Percentiles rank a stretch among this genome's conserved stretches.
Conservation (phyloP, 108 stramenopile genomes). For the Pseudonitzschia multiseries region DNA sequence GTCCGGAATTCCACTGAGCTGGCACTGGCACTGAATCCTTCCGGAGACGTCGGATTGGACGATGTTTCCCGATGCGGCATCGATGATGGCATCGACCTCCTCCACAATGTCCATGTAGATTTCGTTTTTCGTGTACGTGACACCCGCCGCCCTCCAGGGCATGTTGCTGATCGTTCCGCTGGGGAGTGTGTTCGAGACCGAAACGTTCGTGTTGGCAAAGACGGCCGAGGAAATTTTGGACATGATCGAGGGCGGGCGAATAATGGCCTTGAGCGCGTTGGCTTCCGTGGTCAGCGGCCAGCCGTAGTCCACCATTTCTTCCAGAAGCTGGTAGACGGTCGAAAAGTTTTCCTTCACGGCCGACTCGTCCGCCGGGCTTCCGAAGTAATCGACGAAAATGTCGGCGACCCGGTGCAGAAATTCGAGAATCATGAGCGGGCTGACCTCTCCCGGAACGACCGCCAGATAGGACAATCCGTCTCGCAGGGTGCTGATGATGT, state of each 20-base stretch:
- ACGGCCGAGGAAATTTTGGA: slow-evolving; percentile 57
- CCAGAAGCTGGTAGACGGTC: slow-evolving; percentile 95
- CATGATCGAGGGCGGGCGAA: slow-evolving; percentile 91
- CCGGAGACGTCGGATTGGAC: slow-evolving; percentile 92
- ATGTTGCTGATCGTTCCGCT: slow-evolving; percentile 93
- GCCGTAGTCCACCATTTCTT: slow-evolving; percentile 99
- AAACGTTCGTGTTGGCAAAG: slow-evolving; percentile 46
- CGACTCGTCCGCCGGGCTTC: slow-evolving; percentile 85
- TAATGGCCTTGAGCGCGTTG: slow-evolving; percentile 95
- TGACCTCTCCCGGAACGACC: slow-evolving; percentile 82
- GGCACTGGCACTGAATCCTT: slow-evolving; percentile 83
- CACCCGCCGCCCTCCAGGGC: slow-evolving; percentile 97
- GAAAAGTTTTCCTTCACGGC: slow-evolving; percentile 97
- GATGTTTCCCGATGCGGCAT: slow-evolving; percentile 73
- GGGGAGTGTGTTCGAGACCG: slow-evolving; percentile 78
- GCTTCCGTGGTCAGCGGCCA: slow-evolving; percentile 98
- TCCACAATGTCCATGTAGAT: slow-evolving; percentile 98
- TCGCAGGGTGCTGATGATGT: slow-evolving; percentile 74
- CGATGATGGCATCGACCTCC: slow-evolving; percentile 94
- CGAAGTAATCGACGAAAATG: slow-evolving; percentile 95
- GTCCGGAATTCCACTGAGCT: slow-evolving; percentile 96
- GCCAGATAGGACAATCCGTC: slow-evolving; percentile 92
- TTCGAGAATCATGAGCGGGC: slow-evolving; percentile 92
- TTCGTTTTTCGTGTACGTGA: slow-evolving; percentile 93
- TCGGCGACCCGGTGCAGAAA: slow-evolving; percentile 95